Conservation (phyloP, 352 stramenopile species). For the Phytopythium chamaehyphon region DNA sequence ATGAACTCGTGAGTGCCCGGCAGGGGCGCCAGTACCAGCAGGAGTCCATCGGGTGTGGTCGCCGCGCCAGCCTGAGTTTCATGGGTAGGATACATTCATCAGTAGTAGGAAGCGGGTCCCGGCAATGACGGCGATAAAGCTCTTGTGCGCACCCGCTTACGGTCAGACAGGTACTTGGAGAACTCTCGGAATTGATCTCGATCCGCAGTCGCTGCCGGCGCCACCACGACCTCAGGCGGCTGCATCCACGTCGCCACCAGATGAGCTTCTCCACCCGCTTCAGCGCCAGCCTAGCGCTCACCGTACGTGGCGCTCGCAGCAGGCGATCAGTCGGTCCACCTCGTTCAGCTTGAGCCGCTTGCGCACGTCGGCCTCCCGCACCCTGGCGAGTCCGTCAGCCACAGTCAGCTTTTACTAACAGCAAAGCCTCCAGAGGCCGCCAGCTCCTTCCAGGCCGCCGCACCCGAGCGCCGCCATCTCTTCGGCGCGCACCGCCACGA, state of each 20-base stretch:
- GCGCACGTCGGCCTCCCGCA: slow-evolving; percentile 39
- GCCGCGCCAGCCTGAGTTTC: slow-evolving; percentile 47
- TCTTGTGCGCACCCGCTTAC: slow-evolving; percentile 34
- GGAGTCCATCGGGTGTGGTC: slow-evolving; percentile 27
- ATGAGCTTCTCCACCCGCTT: not conserved
- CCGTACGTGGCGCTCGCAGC: slow-evolving; percentile 44
- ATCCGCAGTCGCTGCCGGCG: slow-evolving; percentile 18
- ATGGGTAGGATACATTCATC: too few relatives aligned
- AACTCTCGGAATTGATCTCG: slow-evolving; percentile 39
- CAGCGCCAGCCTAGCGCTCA: not conserved
- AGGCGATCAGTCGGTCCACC: slow-evolving; percentile 52
- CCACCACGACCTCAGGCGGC: slow-evolving; percentile 49
- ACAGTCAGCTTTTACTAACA: too few relatives aligned
- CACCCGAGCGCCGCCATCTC: slow-evolving; percentile 38
- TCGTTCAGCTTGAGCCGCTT: slow-evolving; percentile 58
- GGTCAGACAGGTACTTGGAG: slow-evolving; percentile 41
- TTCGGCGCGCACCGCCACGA: slow-evolving; percentile 19
- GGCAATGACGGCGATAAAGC: too few relatives aligned
- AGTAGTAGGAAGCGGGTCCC: too few relatives aligned
- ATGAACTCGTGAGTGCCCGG: slow-evolving; percentile 29
- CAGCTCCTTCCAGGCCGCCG: not conserved
- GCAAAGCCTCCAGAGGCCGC: too few relatives aligned
- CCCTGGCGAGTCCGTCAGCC: slow-evolving; percentile 11
- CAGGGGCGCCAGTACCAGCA: slow-evolving; percentile 57
- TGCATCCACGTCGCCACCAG: slow-evolving; percentile 11